Evolutionary conservation across 495 filamentous ascomycete genomes (phyloP).

Genomic region (Annulohypoxylon maeteangense): DNA sequence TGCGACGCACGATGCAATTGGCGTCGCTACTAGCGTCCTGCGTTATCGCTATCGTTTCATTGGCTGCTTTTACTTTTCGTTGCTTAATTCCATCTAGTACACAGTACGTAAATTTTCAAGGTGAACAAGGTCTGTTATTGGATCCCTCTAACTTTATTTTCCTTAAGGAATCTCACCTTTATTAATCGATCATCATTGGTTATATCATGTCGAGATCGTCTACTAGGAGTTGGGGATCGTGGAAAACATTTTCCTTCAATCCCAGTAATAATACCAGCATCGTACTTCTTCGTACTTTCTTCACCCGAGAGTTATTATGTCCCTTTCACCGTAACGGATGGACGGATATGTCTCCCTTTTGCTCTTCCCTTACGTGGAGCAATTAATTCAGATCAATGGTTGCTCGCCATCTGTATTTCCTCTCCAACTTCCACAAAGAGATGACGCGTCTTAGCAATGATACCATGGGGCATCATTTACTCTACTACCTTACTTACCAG

Average conservation of each 20-base stretch:
- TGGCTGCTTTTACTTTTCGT: constrained; percentile 30
- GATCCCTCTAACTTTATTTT: constrained; percentile 11
- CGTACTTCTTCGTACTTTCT: not conserved
- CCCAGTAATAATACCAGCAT: not conserved
- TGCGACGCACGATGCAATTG: constrained; percentile 25
- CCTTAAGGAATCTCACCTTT: constrained; percentile 16
- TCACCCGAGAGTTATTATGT: not conserved
- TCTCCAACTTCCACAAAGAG: constrained; percentile 31
- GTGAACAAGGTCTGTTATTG: constrained; percentile 22
- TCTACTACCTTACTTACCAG: constrained; percentile 35
- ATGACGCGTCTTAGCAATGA: constrained; percentile 30
- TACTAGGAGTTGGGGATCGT: constrained; percentile 1
- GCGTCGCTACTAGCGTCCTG: constrained; percentile 16
- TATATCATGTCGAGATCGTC: constrained; percentile 7
- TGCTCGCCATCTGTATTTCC: constrained; percentile 19
- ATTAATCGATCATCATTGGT: constrained; percentile 33
- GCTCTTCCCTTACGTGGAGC: constrained; percentile 33
- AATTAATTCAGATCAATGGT: constrained; percentile 17
- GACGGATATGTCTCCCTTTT: constrained; percentile 6
- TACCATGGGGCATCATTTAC: constrained; percentile 10
- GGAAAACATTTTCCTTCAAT: constrained; percentile 5
- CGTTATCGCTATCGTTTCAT: constrained; percentile 38
- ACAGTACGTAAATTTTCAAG: constrained; percentile 38
- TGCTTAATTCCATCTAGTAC: constrained; percentile 44
- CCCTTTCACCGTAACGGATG: not conserved